Evolutionary conservation across 164 flowering plant genomes (phyloP).

Genomic region (Macadamia tetraphylla): DNA sequence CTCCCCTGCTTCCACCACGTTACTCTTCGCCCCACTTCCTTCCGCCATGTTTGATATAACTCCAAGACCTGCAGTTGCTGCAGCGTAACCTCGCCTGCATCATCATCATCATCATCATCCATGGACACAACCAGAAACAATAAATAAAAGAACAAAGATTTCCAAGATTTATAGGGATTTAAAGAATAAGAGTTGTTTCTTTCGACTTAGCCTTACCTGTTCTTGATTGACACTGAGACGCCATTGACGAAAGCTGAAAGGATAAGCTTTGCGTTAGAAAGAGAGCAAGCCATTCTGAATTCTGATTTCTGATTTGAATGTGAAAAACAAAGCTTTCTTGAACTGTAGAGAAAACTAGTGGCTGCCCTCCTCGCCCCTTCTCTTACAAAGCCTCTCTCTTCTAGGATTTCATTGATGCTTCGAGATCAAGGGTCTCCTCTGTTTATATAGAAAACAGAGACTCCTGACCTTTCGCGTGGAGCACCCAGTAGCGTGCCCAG

Average conservation of each 20-base stretch:
- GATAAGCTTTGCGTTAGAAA: conserved; percentile 50
- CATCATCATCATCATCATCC: too few relatives aligned
- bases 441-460: too few relatives aligned
- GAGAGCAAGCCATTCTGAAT: conserved; percentile 59
- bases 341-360: background rate
- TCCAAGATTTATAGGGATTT: too few relatives aligned
- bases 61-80: conserved; percentile 20
- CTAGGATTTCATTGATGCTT: too few relatives aligned
- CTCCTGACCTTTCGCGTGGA: too few relatives aligned
- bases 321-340: conserved; percentile 8
- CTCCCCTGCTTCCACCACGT: conserved; percentile 20
- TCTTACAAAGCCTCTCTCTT: too few relatives aligned
- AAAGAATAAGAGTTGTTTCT: too few relatives aligned
- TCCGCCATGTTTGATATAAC: conserved; percentile 13
- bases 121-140: background rate
- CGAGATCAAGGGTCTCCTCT: too few relatives aligned
- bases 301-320: background rate
- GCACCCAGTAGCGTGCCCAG: too few relatives aligned
- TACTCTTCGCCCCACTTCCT: conserved; percentile 13
- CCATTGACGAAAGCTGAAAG: conserved; percentile 33
- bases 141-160: too few relatives aligned
- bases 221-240: conserved; percentile 26
- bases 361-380: background rate
- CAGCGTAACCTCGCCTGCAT: conserved; percentile 33
- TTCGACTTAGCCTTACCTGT: conserved; percentile 24